Evolutionary conservation across 306 rosid genomes (phyloP), one percentile per base, ranked within the genome.

Genomic region (Acacia acuminata): DNA sequence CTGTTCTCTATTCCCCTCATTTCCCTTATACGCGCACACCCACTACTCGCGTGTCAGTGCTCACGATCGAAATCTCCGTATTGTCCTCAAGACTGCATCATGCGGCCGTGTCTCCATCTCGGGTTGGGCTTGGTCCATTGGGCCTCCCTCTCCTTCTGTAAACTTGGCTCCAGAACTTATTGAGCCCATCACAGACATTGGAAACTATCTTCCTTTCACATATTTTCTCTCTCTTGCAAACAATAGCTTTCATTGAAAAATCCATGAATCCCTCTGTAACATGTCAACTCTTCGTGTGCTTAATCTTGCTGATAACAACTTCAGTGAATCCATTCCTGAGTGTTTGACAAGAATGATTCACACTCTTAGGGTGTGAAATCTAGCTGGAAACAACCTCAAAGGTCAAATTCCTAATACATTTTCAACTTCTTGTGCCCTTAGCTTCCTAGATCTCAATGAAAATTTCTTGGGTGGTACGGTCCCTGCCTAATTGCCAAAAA

Each of bases 241-340:
- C 76, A 86, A 86, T 7, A 55, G 32, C 36, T 80, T 86, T 34
- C 72, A 66, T 0, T 73, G 66, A 11, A 0, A 40, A 17, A 84
- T 88, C 24, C 89, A 71, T 40, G 56, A 38, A 65, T 88, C 90
- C 30, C 7, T 88, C 0, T 88, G 90, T 74, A 81, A 73, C 2
- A 36, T 61, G 3, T 53, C 69, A 11, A 2, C 0, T 65, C 87
- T 86, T 25, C 15, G 24, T 2, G 27, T 83, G 27, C 81, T 90
- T 10, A 87, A 90, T 86, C 78, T 90, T 60, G 86, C 90, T 1
- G 0, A 81, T 12, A 87, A 90, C 10, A 25, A 0, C 3, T 65
- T 90, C 0, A 10, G 2, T n/a, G 87, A 85, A 14, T n/a, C 10
- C 0, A 65, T 90, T 78, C 94, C 88, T 0, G 9, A 42, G 1